These are phyloP conservation scores for Diddensiella transvaalensis DNA, from an alignment of 805 yeast species.

Conservation along the genomic window DNA sequence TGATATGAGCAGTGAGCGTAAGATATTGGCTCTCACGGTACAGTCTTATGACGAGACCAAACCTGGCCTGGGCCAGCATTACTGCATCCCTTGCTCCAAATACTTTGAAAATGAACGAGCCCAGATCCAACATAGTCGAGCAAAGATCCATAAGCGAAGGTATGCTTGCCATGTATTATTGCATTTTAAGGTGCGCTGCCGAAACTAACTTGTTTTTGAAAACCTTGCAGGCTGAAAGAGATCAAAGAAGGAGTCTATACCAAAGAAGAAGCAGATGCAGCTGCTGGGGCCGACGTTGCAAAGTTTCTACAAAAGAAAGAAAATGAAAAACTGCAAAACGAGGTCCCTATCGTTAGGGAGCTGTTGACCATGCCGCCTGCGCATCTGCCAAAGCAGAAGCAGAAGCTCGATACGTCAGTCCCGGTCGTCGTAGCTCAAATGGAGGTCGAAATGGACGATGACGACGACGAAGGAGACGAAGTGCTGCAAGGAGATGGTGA, in stretches of 20 bases:
- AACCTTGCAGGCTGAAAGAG: conserved; percentile 58
- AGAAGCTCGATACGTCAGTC: neutral
- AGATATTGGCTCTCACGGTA: conserved; percentile 57
- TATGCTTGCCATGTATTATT: too few relatives aligned
- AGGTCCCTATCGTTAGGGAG: conserved; percentile 10
- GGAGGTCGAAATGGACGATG: conserved; percentile 2
- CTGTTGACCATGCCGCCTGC: conserved; percentile 7
- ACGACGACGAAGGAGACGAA: conserved; percentile 3
- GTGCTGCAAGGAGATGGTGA: neutral
- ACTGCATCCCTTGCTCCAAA: conserved; percentile 91
- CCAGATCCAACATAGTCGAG: conserved; percentile 64
- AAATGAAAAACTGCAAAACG: conserved; percentile 25
- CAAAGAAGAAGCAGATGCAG: conserved; percentile 85
- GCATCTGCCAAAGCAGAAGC: neutral
- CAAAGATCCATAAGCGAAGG: conserved; percentile 77
- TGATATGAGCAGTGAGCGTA: conserved; percentile 63
- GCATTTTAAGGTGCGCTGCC: too few relatives aligned
- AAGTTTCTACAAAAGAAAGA: conserved; percentile 55
- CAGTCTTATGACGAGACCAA: conserved; percentile 86
- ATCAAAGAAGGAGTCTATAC: conserved; percentile 79
- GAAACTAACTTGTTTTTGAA: too few relatives aligned
- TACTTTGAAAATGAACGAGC: conserved; percentile 79
- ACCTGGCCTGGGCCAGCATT: conserved; percentile 93
- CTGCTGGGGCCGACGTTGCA: conserved; percentile 71
- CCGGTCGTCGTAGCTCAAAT: too few relatives aligned